A percentile compares a stretch with the other conserved stretches of the same genome.
These are phyloP conservation scores for Pleoardoris graminearum DNA, from an alignment of 2,329 filamentous ascomycete genomes.

Conservation along the genomic window DNA sequence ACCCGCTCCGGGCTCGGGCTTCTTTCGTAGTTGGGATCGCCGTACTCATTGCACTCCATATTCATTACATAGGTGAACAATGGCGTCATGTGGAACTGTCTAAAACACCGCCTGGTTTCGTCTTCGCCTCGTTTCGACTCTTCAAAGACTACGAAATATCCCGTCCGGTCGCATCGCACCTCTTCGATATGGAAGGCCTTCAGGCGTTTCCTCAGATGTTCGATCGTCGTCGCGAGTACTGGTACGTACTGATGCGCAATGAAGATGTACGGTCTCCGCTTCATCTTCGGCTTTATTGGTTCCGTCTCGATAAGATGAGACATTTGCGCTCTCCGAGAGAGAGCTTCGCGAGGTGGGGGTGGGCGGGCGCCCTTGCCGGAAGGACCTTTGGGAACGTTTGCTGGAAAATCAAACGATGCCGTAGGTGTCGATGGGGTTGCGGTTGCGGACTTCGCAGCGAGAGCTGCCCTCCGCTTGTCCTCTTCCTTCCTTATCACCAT, in stretches of 20 bases:
- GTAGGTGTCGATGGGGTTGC: slow-evolving; percentile 27
- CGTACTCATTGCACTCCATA: slow-evolving; percentile 79
- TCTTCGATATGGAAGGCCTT: slow-evolving; percentile 81
- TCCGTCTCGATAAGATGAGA: slow-evolving; percentile 63
- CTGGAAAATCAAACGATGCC: slow-evolving; percentile 63
- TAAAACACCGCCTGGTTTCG: slow-evolving; percentile 80
- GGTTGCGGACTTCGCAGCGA: slow-evolving; percentile 29
- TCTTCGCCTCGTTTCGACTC: slow-evolving; percentile 74
- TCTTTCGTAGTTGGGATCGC: slow-evolving; percentile 65
- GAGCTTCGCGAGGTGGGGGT: slow-evolving; percentile 43
- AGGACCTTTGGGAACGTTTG: slow-evolving; percentile 84
- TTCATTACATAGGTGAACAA: slow-evolving; percentile 93
- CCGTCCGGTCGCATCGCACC: slow-evolving; percentile 79
- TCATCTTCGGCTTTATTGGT: slow-evolving; percentile 69
- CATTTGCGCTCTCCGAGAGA: slow-evolving; percentile 51
- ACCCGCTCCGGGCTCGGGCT: slow-evolving; percentile 57
- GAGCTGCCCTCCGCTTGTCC: slow-evolving; percentile 48
- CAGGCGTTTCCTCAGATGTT: slow-evolving; percentile 86
- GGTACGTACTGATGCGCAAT: slow-evolving; percentile 86
- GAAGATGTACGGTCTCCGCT: slow-evolving; percentile 85
- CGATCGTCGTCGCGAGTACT: slow-evolving; percentile 79
- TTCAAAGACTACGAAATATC: slow-evolving; percentile 91
- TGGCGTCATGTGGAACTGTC: slow-evolving; percentile 75
- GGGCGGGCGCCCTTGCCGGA: slow-evolving; percentile 56
- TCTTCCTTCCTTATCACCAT: slow-evolving; percentile 71